These are phyloP conservation scores for Ocimum tenuiflorum DNA, from an alignment of 257 asterid genomes.

Conservation along the genomic window DNA sequence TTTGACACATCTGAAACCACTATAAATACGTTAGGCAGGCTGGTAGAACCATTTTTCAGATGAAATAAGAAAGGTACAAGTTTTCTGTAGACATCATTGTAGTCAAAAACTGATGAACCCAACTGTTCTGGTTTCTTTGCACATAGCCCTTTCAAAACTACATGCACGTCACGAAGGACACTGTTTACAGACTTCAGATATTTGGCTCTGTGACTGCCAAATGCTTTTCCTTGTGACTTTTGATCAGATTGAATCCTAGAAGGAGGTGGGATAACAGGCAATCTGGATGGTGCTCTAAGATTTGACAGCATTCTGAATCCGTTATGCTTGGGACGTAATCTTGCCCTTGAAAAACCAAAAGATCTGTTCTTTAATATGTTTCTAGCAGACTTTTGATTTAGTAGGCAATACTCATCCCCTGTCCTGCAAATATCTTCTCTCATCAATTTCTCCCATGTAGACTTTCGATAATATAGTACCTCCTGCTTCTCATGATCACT, in stretches of 20 bases:
- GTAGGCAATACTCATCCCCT: conserved; percentile 28
- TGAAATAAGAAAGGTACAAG: conserved; percentile 51
- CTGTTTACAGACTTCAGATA: conserved; percentile 56
- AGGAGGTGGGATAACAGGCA: conserved; percentile 26
- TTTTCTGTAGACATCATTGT: conserved; percentile 66
- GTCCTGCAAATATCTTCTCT: conserved; percentile 36
- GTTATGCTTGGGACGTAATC: conserved; percentile 59
- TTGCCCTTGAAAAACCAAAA: conserved; percentile 74
- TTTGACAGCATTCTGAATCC: conserved; percentile 78
- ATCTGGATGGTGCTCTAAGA: conserved; percentile 68
- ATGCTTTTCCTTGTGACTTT: conserved; percentile 16
- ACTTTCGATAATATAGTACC: conserved; percentile 46
- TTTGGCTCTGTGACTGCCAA: conserved; percentile 5
- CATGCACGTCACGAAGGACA: conserved; percentile 58
- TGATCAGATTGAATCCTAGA: conserved; percentile 14
- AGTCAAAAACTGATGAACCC: conserved; percentile 86
- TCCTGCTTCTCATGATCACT: conserved; percentile 67
- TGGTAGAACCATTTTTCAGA: conserved; percentile 36
- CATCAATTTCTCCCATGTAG: conserved; percentile 60
- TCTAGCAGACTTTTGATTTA: conserved; percentile 29
- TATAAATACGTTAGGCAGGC: conserved; percentile 43
- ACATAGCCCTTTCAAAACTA: conserved; percentile 50
- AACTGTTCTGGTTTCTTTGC: conserved; percentile 50
- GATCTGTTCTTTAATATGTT: conserved; percentile 40
- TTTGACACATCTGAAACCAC: conserved; percentile 80